Evolutionary conservation across 2,329 filamentous ascomycete genomes (phyloP).

Genomic region (Botrytis sinoallii): DNA sequence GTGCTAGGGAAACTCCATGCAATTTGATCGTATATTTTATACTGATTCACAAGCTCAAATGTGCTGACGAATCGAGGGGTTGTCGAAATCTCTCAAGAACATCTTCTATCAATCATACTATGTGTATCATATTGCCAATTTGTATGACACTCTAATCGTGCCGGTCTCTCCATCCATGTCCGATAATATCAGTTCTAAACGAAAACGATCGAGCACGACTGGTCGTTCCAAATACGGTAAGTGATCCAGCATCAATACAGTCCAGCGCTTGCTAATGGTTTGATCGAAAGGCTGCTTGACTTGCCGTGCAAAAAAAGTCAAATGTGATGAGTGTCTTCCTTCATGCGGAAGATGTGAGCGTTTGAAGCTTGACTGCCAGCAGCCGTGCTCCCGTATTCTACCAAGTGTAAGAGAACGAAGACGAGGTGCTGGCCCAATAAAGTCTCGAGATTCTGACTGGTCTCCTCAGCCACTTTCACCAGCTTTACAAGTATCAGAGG

Average conservation of each 20-base stretch:
- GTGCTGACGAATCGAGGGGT: neutral
- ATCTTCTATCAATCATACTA: neutral
- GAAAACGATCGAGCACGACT: neutral
- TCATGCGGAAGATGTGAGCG: constrained; percentile 17
- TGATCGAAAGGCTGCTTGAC: constrained; percentile 17
- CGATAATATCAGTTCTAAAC: neutral
- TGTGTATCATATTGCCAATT: neutral
- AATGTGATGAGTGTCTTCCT: constrained; percentile 18
- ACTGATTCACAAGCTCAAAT: neutral
- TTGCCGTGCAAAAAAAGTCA: constrained; percentile 21
- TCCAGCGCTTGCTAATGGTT: neutral
- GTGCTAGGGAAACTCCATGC: neutral
- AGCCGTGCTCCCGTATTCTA: constrained; percentile 23
- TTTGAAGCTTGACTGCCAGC: constrained; percentile 29
- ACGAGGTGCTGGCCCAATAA: constrained; percentile 31
- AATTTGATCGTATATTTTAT: neutral
- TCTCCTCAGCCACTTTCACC: constrained; percentile 31
- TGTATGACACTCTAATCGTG: neutral
- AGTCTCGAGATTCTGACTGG: constrained; percentile 32
- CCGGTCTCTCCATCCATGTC: neutral
- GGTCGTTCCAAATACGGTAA: constrained; percentile 13
- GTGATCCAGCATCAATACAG: neutral
- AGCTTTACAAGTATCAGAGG: neutral
- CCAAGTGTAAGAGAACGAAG: constrained; percentile 37
- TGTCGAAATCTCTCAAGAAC: neutral